Percentiles rank a stretch among this genome's conserved stretches.
Conservation (phyloP, 1,284 basidiomycete species). For the Trametes versicolor region DNA sequence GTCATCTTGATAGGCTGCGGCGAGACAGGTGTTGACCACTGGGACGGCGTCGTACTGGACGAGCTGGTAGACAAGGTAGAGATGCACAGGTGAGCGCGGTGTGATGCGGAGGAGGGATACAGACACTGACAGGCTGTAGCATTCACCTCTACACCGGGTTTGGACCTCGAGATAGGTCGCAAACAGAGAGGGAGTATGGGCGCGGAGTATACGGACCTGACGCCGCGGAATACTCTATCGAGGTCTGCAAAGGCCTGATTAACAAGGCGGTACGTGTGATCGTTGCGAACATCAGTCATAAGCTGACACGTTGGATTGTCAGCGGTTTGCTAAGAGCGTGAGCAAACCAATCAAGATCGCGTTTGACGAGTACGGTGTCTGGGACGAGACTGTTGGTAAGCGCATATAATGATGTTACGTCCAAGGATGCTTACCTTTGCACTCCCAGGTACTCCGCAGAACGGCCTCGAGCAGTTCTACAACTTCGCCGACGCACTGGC, state of each 20-base stretch:
- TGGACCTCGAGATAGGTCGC: conserved; percentile 38
- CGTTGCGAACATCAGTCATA: background rate
- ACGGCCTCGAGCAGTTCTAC: conserved; percentile 69
- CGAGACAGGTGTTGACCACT: conserved; percentile 55
- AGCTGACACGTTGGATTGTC: background rate
- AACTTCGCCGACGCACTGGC: conserved; percentile 71
- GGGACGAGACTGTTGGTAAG: conserved; percentile 50
- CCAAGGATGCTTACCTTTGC: background rate
- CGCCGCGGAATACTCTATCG: conserved; percentile 58
- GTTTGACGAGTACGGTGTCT: conserved; percentile 72
- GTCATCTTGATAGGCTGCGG: conserved; percentile 70
- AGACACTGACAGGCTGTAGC: conserved; percentile 14
- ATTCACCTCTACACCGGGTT: conserved; percentile 44
- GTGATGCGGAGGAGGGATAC: no score
- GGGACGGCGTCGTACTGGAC: conserved; percentile 49
- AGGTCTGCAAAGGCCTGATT: conserved; percentile 58
- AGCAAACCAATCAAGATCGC: conserved; percentile 39
- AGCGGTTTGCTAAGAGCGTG: conserved; percentile 37
- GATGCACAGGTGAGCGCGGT: conserved; percentile 40
- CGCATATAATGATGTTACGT: background rate
- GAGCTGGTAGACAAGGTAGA: conserved; percentile 48
- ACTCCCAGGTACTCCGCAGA: conserved; percentile 50
- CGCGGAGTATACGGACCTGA: conserved; percentile 48
- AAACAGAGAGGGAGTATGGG: conserved; percentile 39
- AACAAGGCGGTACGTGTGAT: conserved; percentile 38